Conservation (phyloP, 2,329 filamentous ascomycete genomes). For the Pseudocercospora fijiensis region DNA sequence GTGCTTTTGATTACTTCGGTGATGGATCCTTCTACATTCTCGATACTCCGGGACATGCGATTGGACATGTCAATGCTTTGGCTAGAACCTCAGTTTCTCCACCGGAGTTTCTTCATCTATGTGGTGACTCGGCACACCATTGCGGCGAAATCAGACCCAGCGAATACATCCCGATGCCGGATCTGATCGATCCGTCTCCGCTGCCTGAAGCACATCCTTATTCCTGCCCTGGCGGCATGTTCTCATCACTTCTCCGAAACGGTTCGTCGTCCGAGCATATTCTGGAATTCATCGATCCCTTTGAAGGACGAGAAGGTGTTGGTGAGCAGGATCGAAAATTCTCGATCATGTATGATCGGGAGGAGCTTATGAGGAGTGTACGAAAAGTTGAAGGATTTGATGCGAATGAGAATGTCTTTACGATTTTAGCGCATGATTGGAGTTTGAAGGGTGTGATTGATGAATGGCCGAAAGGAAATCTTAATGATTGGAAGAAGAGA, state of each 20-base stretch:
- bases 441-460: slow-evolving; percentile 25
- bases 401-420: slow-evolving; percentile 22
- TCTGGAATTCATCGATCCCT: slow-evolving; percentile 14
- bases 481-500: slow-evolving; percentile 22
- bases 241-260: slow-evolving; percentile 12
- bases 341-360: slow-evolving; percentile 18
- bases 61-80: slow-evolving; percentile 49
- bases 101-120: slow-evolving; percentile 40
- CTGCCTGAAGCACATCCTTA: slow-evolving; percentile 12
- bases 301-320: slow-evolving; percentile 1
- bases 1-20: slow-evolving; percentile 52
- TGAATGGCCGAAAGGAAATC: slow-evolving; percentile 17
- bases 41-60: slow-evolving; percentile 50
- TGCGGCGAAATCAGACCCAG: slow-evolving; percentile 39
- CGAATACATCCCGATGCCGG: slow-evolving; percentile 39
- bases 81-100: slow-evolving; percentile 45
- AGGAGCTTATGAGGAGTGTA: slow-evolving; percentile 20
- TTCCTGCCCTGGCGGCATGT: slow-evolving; percentile 44
- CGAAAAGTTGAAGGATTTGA: slow-evolving; percentile 22
- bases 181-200: slow-evolving; percentile 17
- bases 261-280: slow-evolving; percentile 10
- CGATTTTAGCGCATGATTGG: slow-evolving; percentile 27
- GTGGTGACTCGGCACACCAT: slow-evolving; percentile 39
- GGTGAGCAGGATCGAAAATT: slow-evolving; percentile 13
- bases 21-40: slow-evolving; percentile 56